phyloP scores from a whole-genome alignment of 768 basidiomycete genomes.

The Pluteus cervinus region DNA sequence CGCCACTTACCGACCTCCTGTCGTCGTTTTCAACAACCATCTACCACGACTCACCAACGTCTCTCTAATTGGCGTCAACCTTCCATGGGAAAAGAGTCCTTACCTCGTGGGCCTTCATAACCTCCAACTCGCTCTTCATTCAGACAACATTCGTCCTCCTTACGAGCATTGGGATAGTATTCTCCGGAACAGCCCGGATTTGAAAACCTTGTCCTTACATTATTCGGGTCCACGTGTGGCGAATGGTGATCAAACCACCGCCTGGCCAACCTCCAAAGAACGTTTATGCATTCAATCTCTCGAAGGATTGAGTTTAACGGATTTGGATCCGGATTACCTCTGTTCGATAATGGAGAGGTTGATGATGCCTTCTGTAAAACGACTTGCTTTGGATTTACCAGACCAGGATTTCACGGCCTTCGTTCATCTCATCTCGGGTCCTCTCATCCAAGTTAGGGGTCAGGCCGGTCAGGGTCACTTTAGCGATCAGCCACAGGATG shows the following conservation, averaged over 20 bases:
- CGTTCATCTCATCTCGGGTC: conserved; percentile 31
- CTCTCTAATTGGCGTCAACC: conserved; percentile 60
- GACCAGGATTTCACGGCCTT: conserved; percentile 49
- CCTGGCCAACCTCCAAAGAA: conserved; percentile 27
- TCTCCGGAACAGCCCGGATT: conserved; percentile 41
- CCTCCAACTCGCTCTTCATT: conserved; percentile 56
- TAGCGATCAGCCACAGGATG: too few species aligned
- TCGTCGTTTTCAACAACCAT: conserved; percentile 46
- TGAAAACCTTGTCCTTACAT: conserved; percentile 44
- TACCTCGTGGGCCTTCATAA: conserved; percentile 43
- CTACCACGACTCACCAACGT: conserved; percentile 49
- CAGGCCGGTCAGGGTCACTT: too few species aligned
- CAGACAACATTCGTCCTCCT: conserved; percentile 50
- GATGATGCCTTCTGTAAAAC: conserved; percentile 35
- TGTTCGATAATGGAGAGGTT: conserved; percentile 40
- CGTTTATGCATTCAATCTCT: conserved; percentile 32
- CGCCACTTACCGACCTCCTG: conserved; percentile 54
- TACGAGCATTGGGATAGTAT: conserved; percentile 50
- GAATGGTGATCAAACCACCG: conserved; percentile 26
- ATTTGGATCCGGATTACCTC: conserved; percentile 52
- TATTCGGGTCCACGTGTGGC: conserved; percentile 49
- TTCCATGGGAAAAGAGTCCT: conserved; percentile 48
- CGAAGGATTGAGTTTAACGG: conserved; percentile 41
- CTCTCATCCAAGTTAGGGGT: too few species aligned
- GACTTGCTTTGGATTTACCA: conserved; percentile 45